A percentile compares a stretch with the other conserved stretches of the same genome.
These are phyloP conservation scores for Musa balbisiana DNA, from an alignment of 202 grass and related monocot genomes.

Conservation along the genomic window DNA sequence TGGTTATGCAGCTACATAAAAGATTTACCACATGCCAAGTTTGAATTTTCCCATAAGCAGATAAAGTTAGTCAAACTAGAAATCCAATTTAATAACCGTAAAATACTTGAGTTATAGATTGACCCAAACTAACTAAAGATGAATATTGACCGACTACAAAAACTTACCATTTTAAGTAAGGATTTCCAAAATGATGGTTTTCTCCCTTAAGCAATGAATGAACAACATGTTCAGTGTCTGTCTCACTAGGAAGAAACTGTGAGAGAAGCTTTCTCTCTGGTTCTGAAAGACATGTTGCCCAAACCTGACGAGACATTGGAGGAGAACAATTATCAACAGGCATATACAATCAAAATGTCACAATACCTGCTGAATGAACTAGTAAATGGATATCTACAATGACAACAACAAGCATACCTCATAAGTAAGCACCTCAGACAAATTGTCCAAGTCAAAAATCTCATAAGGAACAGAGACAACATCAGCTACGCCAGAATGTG, in stretches of 20 bases:
- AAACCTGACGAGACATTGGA: slow-evolving; percentile 38
- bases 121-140: neutral
- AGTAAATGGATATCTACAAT: too few species aligned
- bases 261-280: slow-evolving; percentile 67
- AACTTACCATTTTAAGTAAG: slow-evolving; percentile 68
- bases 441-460: slow-evolving; percentile 48
- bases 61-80: too few species aligned
- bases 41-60: too few species aligned
- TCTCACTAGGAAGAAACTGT: slow-evolving; percentile 71
- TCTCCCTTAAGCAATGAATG: slow-evolving; percentile 44
- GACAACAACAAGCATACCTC: slow-evolving; percentile 39
- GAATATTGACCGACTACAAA: neutral
- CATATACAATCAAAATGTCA: too few species aligned
- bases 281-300: slow-evolving; percentile 65
- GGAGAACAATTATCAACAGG: too few species aligned
- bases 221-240: slow-evolving; percentile 49
- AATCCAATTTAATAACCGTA: too few species aligned
- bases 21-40: too few species aligned
- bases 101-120: too few species aligned
- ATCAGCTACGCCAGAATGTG: slow-evolving; percentile 51
- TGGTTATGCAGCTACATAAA: too few species aligned
- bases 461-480: slow-evolving; percentile 54
- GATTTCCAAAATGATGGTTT: slow-evolving; percentile 79
- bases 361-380: too few species aligned
- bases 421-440: slow-evolving; percentile 58